Evolutionary conservation across 257 asterid genomes (phyloP), one percentile per base, ranked within the genome.

Genomic region (Prunella vulgaris): DNA sequence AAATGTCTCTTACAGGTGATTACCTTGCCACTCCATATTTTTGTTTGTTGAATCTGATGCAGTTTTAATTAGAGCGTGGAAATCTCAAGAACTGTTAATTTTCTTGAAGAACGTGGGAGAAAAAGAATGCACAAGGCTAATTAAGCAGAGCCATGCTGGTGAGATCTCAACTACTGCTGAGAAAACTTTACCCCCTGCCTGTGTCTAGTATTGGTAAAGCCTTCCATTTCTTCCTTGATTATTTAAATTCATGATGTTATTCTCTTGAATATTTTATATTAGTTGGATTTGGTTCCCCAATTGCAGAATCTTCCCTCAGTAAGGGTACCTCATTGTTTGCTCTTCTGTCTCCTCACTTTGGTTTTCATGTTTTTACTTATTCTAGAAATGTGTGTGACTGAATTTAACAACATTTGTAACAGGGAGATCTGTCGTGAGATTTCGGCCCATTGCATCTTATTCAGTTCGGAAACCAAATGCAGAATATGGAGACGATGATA

Each of bases 71-170:
- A 15, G 69, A 12, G 18, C 30, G 37, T 6, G 17, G 18, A 28
- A 21, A 2, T 62, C 27, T 61, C 68, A 35, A 28, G 24, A 42
- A 44, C 65, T 63, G 21, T 33, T n/a, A 59, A 18, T 22, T 74
- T 61, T 70, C 74, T 30, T 70, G 42, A 42, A 75, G 63, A 69
- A 44, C 5, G 25, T 27, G 71, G 21, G 46, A 35, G 42, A 35
- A 12, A 28, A 59, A 17, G 57, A 70, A 33, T 18, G 61, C 61
- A 28, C 24, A 25, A 60, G 77, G 68, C 27, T 69, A 30, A 32
- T 58, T 75, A 25, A 60, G 74, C 64, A 62, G 56, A 49, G 66
- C 74, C 73, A 73, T 73, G 86, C 74, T 69, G 44, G 67, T 74
- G 64, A 77, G 60, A 68, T 65, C 76, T 54, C 72, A 53, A 25